phyloP scores from a whole-genome alignment of 768 basidiomycete genomes.

The Russula earlei region DNA sequence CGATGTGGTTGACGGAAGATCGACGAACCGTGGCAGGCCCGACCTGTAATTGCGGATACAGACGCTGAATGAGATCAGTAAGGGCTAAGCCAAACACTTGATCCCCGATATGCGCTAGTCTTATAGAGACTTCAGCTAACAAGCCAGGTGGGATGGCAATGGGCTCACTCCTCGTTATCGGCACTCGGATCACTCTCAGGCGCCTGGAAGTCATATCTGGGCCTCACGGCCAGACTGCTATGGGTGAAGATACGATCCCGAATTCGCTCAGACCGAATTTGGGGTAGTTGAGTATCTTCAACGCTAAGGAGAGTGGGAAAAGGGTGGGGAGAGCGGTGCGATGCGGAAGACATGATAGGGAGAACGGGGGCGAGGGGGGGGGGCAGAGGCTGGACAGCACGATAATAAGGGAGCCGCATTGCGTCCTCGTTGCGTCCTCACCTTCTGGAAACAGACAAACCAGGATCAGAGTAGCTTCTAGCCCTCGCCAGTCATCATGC shows the following conservation, averaged over 20 bases:
- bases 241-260: neutral
- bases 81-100: neutral
- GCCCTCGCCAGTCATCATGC: neutral
- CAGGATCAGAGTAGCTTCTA: neutral
- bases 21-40: neutral
- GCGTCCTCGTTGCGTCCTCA: neutral
- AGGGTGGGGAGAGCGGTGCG: neutral
- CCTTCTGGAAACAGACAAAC: neutral
- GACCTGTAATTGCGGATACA: neutral
- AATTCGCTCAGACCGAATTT: neutral
- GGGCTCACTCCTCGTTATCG: slow-evolving; percentile 1
- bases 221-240: neutral
- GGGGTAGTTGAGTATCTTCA: neutral
- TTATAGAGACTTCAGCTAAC: neutral
- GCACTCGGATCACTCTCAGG: neutral
- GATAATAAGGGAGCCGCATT: neutral
- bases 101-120: slow-evolving; percentile 5
- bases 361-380: neutral
- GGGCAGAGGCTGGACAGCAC: neutral
- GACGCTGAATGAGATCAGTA: slow-evolving; percentile 3
- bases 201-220: neutral
- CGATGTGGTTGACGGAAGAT: neutral
- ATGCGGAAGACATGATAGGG: neutral
- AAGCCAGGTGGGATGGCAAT: neutral
- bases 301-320: neutral